Base-by-base conservation (phyloP, 2,329 filamentous ascomycete genomes). In the Ceratocystis ficicola region DNA sequence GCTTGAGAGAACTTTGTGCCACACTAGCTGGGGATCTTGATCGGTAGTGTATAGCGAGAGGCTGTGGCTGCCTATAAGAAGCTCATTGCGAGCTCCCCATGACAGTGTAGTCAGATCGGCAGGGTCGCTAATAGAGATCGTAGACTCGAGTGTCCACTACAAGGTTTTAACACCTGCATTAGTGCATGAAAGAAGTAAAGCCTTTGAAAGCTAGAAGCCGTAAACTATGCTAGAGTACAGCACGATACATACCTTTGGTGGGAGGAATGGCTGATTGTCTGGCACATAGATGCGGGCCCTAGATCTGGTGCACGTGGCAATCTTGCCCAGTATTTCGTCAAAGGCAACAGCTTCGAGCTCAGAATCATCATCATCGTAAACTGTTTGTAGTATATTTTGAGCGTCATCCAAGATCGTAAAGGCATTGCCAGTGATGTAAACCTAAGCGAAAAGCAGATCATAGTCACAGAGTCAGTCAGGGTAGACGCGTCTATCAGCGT, bases 401-500 rank as follows among this genome's bases (percentile, higher is more conserved):
- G 89, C 83, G 63, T 85, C 87, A 72, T 84, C 83, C 70, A 97
- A 85, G 71, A 99, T 86, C 64, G 94, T 85, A 69, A 97, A 84
- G 68, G 90, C 90, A 75, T 87, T 89, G 72, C 93, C 93, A 68
- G 89, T 94, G 70, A 96, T 88, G 76, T 97, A 99, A 63, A 85
- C 84, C 90, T 95, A 72, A 41, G 62, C 64, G 68, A 48, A 50
- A 50, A 10, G 30, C 8, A 3, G 15, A 50, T 52, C 36, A 44
- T 36, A 20, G 52, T 65, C 30, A 60, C 32, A 20, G 48, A 7
- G 28, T 17, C 44, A 41, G 8, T 32, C 48, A 30, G 36, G 5
- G 7, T 15, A 28, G 17, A 44, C 12, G 12, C 22, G 15, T 36
- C 15, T 30, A 2, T 15, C 15, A 15, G 55, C 48, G 25, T 15